phyloP scores from a whole-genome alignment of 768 basidiomycete species.

The Lactarius psammicola region DNA sequence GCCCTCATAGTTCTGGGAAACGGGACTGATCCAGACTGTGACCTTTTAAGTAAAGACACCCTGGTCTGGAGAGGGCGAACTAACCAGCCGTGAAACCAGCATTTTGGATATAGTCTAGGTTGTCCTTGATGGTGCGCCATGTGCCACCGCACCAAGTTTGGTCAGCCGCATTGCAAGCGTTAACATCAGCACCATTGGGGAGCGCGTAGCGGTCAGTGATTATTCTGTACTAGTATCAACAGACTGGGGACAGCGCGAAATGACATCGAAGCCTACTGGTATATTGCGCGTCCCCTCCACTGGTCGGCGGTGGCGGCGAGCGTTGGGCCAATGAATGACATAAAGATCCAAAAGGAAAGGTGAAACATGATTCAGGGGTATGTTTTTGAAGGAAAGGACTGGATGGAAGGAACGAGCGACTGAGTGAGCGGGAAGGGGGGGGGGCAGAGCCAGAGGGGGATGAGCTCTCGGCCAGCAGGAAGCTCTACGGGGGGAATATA shows the following conservation, averaged over 20 bases:
- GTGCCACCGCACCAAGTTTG: constrained; percentile 86
- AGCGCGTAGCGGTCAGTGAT: constrained; percentile 78
- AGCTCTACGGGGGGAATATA: background rate
- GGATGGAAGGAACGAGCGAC: constrained; percentile 11
- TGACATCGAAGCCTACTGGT: constrained; percentile 52
- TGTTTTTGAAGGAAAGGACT: background rate
- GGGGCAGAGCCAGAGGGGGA: background rate
- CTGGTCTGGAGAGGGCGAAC: constrained; percentile 25
- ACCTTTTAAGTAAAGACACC: background rate
- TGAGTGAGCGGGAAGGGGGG: background rate
- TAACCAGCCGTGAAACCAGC: constrained; percentile 78
- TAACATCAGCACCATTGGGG: constrained; percentile 49
- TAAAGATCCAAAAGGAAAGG: constrained; percentile 28
- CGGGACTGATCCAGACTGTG: constrained; percentile 80
- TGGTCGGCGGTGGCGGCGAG: constrained; percentile 65
- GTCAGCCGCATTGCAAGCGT: constrained; percentile 53
- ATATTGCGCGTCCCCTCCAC: constrained; percentile 77
- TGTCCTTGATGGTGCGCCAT: constrained; percentile 70
- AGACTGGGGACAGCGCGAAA: background rate
- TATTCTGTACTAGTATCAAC: constrained; percentile 41
- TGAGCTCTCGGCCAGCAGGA: constrained; percentile 17
- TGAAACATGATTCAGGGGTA: constrained; percentile 9
- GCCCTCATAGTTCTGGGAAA: constrained; percentile 75
- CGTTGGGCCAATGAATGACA: constrained; percentile 36
- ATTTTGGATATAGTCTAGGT: constrained; percentile 82